A percentile compares a stretch with the other conserved stretches of the same genome.
These are phyloP conservation scores for Schrenkiella parvula DNA, from an alignment of 345 rosid genomes.

Conservation along the genomic window DNA sequence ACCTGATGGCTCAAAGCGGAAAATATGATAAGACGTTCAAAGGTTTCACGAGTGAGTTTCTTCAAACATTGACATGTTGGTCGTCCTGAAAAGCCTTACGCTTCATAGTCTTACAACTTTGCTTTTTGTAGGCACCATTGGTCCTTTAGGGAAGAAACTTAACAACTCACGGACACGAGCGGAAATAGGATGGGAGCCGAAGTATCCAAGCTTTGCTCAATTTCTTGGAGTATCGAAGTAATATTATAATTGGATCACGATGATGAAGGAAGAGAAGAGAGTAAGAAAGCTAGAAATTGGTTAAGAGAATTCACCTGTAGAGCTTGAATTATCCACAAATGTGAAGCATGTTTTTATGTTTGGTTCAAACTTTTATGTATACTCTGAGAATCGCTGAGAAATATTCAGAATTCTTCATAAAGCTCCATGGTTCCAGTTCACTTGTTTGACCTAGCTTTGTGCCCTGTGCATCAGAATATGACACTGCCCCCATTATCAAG, in stretches of 20 bases:
- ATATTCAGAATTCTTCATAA: not conserved
- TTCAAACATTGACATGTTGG: not conserved
- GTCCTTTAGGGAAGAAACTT: slow-evolving; percentile 79
- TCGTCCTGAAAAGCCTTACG: not conserved
- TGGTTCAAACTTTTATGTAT: not conserved
- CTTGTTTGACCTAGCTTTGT: not conserved
- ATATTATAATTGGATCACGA: not conserved
- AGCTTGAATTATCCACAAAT: not conserved
- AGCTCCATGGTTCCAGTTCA: not conserved
- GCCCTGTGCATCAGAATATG: too few relatives aligned
- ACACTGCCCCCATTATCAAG: too few relatives aligned
- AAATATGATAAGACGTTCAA: slow-evolving; percentile 63
- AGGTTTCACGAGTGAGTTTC: slow-evolving; percentile 66
- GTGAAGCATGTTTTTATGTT: not conserved
- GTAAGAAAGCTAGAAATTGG: not conserved
- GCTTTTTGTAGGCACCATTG: slow-evolving; percentile 63
- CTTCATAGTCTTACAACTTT: slow-evolving; percentile 3
- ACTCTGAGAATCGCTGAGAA: not conserved
- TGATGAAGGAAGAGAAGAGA: not conserved
- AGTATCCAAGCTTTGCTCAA: slow-evolving; percentile 72
- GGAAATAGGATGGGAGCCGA: slow-evolving; percentile 89
- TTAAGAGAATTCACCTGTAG: not conserved
- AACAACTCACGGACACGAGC: slow-evolving; percentile 70
- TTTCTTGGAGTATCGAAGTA: slow-evolving; percentile 58
- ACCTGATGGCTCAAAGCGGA: slow-evolving; percentile 70